These are phyloP conservation scores for Flaveria ramosissima DNA, from an alignment of 129 eudicot species.

Conservation along the genomic window DNA sequence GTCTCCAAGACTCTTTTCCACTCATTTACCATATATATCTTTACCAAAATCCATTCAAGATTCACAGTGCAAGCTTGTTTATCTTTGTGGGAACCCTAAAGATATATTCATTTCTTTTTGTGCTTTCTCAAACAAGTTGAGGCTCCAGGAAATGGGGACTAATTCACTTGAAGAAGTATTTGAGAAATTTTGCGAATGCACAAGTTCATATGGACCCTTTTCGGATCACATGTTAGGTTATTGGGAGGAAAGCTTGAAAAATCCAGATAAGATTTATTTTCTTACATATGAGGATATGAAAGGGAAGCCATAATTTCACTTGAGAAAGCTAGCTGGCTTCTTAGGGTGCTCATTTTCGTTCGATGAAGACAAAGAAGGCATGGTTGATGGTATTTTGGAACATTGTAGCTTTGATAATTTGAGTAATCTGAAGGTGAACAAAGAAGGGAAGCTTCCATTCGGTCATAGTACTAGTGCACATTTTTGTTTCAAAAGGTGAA, in stretches of 20 bases:
- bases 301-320: slow-evolving; percentile 16
- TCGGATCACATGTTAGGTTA: too few species aligned
- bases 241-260: too few species aligned
- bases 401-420: slow-evolving; percentile 55
- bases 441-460: too few species aligned
- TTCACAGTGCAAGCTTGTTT: too few species aligned
- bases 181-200: slow-evolving; percentile 43
- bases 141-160: slow-evolving; percentile 15
- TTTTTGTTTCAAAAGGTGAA: slow-evolving; percentile 45
- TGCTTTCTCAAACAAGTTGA: slow-evolving; percentile 54
- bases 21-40: too few species aligned
- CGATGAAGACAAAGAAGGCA: slow-evolving; percentile 42
- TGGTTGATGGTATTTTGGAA: slow-evolving; percentile 39
- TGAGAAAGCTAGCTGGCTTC: slow-evolving; percentile 50
- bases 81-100: slow-evolving; percentile 61
- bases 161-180: slow-evolving; percentile 38
- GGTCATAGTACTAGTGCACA: slow-evolving; percentile 20
- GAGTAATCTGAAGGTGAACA: too few species aligned
- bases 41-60: too few species aligned
- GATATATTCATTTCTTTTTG: slow-evolving; percentile 58
- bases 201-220: too few species aligned
- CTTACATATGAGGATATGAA: slow-evolving; percentile 65
- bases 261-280: too few species aligned
- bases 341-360: slow-evolving; percentile 46
- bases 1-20: too few species aligned